phyloP scores from a whole-genome alignment of 1,284 basidiomycete species.

The Fomitopsis betulina region DNA sequence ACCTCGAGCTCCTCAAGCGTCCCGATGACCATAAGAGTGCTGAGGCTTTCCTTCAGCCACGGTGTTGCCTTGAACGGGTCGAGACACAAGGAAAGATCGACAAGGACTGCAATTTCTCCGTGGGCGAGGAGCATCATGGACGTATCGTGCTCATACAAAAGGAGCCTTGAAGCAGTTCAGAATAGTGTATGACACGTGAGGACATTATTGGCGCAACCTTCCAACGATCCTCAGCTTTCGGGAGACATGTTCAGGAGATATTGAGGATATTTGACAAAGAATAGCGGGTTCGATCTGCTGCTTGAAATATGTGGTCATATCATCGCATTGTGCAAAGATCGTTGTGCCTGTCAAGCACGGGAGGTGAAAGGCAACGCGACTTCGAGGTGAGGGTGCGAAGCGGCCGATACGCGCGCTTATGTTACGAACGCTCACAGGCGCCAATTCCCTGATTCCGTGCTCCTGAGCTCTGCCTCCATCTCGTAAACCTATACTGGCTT shows the following conservation, averaged over 20 bases:
- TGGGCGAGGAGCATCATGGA: slow-evolving; percentile 44
- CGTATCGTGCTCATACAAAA: slow-evolving; percentile 44
- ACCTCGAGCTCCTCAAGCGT: slow-evolving; percentile 46
- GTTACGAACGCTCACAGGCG: too few species aligned
- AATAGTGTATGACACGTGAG: slow-evolving; percentile 9
- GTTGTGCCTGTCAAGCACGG: too few species aligned
- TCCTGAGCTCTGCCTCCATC: too few species aligned
- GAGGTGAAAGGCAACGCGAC: too few species aligned
- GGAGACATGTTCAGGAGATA: slow-evolving; percentile 10
- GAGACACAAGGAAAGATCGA: slow-evolving; percentile 50
- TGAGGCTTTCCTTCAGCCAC: slow-evolving; percentile 51
- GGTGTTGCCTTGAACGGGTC: slow-evolving; percentile 25
- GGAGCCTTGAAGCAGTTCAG: slow-evolving; percentile 34
- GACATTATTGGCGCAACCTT: slow-evolving; percentile 6
- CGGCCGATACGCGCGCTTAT: too few species aligned
- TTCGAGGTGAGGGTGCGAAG: too few species aligned
- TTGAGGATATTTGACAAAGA: slow-evolving; percentile 11
- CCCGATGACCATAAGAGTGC: slow-evolving; percentile 48
- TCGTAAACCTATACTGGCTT: too few species aligned
- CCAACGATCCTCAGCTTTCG: slow-evolving; percentile 19
- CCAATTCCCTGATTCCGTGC: too few species aligned
- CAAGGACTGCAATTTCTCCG: slow-evolving; percentile 40
- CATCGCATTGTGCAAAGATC: background rate
- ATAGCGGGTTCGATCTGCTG: slow-evolving; percentile 17
- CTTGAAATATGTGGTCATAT: background rate